Percentiles rank a stretch among this genome's conserved stretches.
Conservation (phyloP, 1,284 basidiomycete species). For the Cutaneotrichosporon sp. region DNA sequence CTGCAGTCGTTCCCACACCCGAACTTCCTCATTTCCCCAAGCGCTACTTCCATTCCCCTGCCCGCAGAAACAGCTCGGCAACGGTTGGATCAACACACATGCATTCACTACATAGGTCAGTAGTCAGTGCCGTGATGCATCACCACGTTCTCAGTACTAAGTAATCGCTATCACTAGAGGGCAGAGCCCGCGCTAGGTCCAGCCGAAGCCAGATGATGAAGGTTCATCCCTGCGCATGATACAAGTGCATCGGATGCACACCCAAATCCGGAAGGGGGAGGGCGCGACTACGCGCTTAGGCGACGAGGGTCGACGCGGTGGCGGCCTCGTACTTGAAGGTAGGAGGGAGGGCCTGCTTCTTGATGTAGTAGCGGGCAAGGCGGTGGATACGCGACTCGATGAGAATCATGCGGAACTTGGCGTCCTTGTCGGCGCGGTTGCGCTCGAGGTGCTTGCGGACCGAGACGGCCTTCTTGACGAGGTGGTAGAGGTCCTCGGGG, state of each 20-base stretch:
- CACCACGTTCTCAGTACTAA: constrained; percentile 10
- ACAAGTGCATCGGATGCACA: background rate
- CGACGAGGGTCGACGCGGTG: constrained; percentile 69
- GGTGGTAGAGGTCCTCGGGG: constrained; percentile 99
- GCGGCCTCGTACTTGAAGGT: constrained; percentile 97
- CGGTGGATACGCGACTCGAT: constrained; percentile 99
- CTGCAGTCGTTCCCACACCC: too few relatives aligned
- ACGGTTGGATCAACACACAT: too few relatives aligned
- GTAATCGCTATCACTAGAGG: constrained; percentile 8
- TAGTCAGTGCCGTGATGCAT: constrained; percentile 9
- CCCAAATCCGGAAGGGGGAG: background rate
- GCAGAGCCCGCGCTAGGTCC: constrained; percentile 17
- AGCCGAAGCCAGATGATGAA: constrained; percentile 18
- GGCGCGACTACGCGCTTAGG: constrained; percentile 42
- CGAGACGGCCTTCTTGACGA: constrained; percentile 99
- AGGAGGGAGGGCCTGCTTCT: constrained; percentile 94
- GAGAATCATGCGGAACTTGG: constrained; percentile 96
- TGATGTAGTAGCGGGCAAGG: constrained; percentile 94
- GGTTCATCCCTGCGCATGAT: constrained; percentile 16
- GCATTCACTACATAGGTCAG: constrained; percentile 5
- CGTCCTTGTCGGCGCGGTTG: constrained; percentile 98
- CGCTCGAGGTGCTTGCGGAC: constrained; percentile 98
- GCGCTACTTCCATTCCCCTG: too few relatives aligned
- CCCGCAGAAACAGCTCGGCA: too few relatives aligned
- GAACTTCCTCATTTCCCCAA: too few relatives aligned